Base-by-base conservation (phyloP, 495 filamentous ascomycete species). In the Hyphodiscus hymeniophilus region DNA sequence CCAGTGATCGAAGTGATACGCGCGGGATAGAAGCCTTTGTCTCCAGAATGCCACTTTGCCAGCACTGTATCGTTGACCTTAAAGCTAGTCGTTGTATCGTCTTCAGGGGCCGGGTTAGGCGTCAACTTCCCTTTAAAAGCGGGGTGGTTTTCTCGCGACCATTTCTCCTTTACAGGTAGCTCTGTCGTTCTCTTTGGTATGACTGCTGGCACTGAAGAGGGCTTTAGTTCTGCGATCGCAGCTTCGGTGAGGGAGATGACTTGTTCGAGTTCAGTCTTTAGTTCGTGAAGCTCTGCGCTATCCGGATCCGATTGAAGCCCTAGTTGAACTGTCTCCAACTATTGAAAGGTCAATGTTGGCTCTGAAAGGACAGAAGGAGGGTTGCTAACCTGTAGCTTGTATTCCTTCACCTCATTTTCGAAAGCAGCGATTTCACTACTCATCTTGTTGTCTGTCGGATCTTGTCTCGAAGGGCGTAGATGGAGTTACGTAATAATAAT, bases 1-100 rank as follows among this genome's bases (percentile, higher is more conserved):
- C 92, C 92, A 31, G 90, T 96, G 54, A 95, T 90, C 24, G 85
- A 89, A 15, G 85, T 92, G 66, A 98, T 94, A 48, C 86, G 81
- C 32, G 94, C 92, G 24, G 87, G 84, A 69, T 97, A 97, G 73
- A 90, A 95, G 7, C 75, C 73, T 59, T 86, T 86, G 63, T 97
- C 92, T 34, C 88, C 91, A 3, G 87, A 84, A 28, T 84, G 69
- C 89, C 89, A 98, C 62, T 86, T 86, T 20, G 91, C 92, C 62
- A 94, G 72, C 31, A 95, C 85, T 24, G 71, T 81, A 59, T 97
- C 92, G 58, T 95, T 95, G 51, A 96, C 87, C 42, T 85, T 76
- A 63, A 89, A 95, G 2, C 73, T 75, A 4, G 65, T 62, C 4
- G 73, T 60, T 13, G 63, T 55, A 45, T 77, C 69, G 34, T 73